These are phyloP conservation scores for Cupressus sempervirens DNA, from an alignment of 75 land plant species.

Conservation along the genomic window DNA sequence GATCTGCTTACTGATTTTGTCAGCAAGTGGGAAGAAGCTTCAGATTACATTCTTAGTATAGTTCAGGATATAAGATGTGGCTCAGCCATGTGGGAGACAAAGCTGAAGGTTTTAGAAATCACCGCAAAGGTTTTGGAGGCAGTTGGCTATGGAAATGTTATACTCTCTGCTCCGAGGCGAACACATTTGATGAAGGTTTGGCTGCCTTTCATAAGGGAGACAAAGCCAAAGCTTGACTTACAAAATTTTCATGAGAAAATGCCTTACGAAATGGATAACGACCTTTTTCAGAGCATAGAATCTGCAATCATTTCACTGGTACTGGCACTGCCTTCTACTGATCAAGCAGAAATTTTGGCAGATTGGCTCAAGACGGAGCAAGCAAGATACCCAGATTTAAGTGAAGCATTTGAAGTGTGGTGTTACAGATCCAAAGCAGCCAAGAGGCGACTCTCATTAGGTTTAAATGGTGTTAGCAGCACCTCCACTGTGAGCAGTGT, in stretches of 20 bases:
- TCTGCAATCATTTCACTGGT: constrained; percentile 65
- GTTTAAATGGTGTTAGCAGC: constrained; percentile 3
- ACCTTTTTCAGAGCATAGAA: constrained; percentile 65
- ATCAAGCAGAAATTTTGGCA: constrained; percentile 68
- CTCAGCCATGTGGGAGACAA: constrained; percentile 21
- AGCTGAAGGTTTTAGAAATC: constrained; percentile 63
- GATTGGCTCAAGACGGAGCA: constrained; percentile 68
- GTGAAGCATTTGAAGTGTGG: constrained; percentile 93
- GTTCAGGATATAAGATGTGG: constrained; percentile 14
- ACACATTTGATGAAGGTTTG: constrained; percentile 57
- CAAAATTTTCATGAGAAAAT: constrained; percentile 24
- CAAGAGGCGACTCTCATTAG: constrained; percentile 49
- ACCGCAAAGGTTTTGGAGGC: constrained; percentile 67
- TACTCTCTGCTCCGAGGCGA: constrained; percentile 46
- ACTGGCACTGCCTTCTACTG: constrained; percentile 62
- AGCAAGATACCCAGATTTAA: constrained; percentile 67
- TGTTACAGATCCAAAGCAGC: constrained; percentile 83
- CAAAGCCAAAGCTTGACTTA: constrained; percentile 28
- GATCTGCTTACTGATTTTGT: constrained; percentile 59
- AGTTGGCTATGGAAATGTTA: constrained; percentile 70
- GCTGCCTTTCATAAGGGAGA: constrained; percentile 69
- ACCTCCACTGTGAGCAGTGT: not conserved
- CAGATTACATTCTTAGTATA: constrained; percentile 31
- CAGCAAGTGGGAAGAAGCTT: constrained; percentile 47
- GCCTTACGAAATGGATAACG: constrained; percentile 36